Conservation (phyloP, 441 rosid genomes). For the Euphorbia schlechtendalii region DNA sequence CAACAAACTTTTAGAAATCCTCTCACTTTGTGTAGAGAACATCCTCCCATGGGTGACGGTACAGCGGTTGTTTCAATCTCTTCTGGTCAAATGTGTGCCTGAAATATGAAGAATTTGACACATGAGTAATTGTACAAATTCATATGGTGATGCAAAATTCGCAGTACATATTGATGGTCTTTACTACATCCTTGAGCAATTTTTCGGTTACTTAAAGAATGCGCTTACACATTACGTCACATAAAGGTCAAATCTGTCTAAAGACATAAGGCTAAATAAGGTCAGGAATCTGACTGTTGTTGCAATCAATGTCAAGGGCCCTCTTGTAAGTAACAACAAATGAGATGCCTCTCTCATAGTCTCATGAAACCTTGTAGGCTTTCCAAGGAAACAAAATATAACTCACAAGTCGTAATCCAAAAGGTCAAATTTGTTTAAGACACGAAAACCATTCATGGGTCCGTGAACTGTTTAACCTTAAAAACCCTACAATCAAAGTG, state of each 20-base stretch:
- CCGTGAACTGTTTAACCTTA: neutral
- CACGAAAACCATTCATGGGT: neutral
- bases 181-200: too few relatives aligned
- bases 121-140: neutral
- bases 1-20: constrained; percentile 5
- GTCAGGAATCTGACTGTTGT: too few relatives aligned
- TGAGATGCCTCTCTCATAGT: too few relatives aligned
- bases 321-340: too few relatives aligned
- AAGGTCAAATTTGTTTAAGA: neutral
- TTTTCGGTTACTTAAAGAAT: too few relatives aligned
- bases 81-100: constrained; percentile 89
- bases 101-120: constrained; percentile 8
- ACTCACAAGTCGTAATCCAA: too few relatives aligned
- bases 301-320: too few relatives aligned
- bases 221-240: too few relatives aligned
- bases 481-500: neutral
- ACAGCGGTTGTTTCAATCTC: constrained; percentile 80
- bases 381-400: neutral
- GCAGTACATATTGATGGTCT: neutral
- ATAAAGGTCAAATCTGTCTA: too few relatives aligned
- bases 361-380: neutral
- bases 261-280: too few relatives aligned
- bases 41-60: constrained; percentile 92
- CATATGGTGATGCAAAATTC: neutral
- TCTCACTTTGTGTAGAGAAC: constrained; percentile 78